Percentiles rank a stretch among this genome's conserved stretches.
Evolutionary conservation across 2,329 filamentous ascomycete genomes (phyloP).

Genomic region (Botryotinia globosa): DNA sequence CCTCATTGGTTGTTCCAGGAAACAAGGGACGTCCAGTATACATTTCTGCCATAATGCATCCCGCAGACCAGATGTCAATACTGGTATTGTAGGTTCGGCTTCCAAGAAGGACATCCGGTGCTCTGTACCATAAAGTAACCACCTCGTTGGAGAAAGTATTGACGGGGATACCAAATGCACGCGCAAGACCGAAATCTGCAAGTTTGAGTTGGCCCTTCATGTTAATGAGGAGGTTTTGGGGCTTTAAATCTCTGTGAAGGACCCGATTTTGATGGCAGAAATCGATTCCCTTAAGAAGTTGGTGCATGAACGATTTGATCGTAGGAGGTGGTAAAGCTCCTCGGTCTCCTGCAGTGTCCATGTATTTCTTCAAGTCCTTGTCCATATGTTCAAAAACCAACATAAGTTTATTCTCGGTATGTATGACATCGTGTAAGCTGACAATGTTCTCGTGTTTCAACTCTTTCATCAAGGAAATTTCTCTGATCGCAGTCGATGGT

Average conservation of each 20-base stretch:
- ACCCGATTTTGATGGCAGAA: conserved; percentile 98
- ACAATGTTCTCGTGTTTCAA: conserved; percentile 99
- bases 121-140: conserved; percentile 95
- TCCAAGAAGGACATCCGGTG: conserved; percentile 90
- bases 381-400: conserved; percentile 99
- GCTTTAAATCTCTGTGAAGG: conserved; percentile 91
- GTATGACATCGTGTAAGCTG: conserved; percentile 95
- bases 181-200: conserved; percentile 89
- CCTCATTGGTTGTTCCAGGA: conserved; percentile 96
- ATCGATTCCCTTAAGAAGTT: conserved; percentile 90
- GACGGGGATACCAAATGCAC: conserved; percentile 94
- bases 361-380: conserved; percentile 96
- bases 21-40: conserved; percentile 94
- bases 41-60: conserved; percentile 99
- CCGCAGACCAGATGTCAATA: conserved; percentile 98
- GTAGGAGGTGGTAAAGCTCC: conserved; percentile 84
- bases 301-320: conserved; percentile 99
- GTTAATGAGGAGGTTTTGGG: conserved; percentile 95
- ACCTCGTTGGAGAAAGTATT: conserved; percentile 99
- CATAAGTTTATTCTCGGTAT: conserved; percentile 99
- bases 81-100: conserved; percentile 98
- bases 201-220: conserved; percentile 86
- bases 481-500: conserved; percentile 92
- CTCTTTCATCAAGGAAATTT: conserved; percentile 99
- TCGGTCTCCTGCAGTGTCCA: conserved; percentile 88